A percentile compares a stretch with the other conserved stretches of the same genome.
Evolutionary conservation across 352 stramenopile species (phyloP).

Genomic region (Pythium insidiosum): DNA sequence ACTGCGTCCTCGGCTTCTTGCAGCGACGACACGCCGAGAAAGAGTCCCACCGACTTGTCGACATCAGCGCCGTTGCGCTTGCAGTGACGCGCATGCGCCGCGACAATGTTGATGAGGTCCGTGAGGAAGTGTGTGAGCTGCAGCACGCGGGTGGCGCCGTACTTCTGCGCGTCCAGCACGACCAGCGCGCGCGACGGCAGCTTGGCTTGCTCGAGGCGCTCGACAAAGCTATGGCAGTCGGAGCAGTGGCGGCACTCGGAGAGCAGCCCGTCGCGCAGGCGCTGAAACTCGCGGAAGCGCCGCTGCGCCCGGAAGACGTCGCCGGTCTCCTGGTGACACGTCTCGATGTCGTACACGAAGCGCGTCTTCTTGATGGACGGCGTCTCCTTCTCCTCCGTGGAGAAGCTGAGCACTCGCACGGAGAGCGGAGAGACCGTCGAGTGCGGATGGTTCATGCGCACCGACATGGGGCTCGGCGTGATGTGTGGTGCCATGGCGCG

Average conservation of each 20-base stretch:
- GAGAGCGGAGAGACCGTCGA: conserved; percentile 21
- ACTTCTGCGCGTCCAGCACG: conserved; percentile 51
- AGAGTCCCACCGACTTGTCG: conserved; percentile 57
- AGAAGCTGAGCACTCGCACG: conserved; percentile 53
- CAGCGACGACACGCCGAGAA: conserved; percentile 40
- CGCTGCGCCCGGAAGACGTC: conserved; percentile 44
- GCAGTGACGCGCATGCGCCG: conserved; percentile 30
- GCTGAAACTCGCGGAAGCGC: conserved; percentile 64
- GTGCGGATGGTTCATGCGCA: too few relatives aligned
- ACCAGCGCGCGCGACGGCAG: conserved; percentile 39
- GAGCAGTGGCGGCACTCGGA: conserved; percentile 42
- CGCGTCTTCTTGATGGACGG: conserved; percentile 47
- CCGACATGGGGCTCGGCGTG: background rate
- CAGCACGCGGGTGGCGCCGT: conserved; percentile 39
- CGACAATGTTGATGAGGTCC: conserved; percentile 39
- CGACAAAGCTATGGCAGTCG: conserved; percentile 35
- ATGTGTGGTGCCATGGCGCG: too few relatives aligned
- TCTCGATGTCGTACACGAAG: conserved; percentile 75
- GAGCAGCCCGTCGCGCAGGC: conserved; percentile 51
- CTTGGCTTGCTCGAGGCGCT: conserved; percentile 39
- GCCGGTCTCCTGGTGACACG: conserved; percentile 48
- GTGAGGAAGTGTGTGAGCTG: conserved; percentile 60
- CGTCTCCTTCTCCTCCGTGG: conserved; percentile 37
- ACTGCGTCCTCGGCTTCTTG: conserved; percentile 32
- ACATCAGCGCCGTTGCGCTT: conserved; percentile 38